These are phyloP conservation scores for Daedaleopsis sinensis DNA, from an alignment of 768 basidiomycete species.

Conservation along the genomic window DNA sequence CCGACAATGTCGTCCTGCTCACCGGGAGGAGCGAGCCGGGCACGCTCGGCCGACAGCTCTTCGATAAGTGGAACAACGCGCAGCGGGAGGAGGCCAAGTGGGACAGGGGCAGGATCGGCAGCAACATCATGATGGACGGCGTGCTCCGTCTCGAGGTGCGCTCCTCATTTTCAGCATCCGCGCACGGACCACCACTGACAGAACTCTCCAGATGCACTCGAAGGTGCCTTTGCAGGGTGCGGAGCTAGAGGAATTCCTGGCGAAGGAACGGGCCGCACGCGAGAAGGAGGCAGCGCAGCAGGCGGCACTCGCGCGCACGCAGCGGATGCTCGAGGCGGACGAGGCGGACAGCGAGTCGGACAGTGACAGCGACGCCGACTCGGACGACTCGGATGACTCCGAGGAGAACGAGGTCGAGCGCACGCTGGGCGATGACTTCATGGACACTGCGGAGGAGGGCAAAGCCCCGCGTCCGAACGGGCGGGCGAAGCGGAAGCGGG, in stretches of 20 bases:
- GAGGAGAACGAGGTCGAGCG: slow-evolving; percentile 65
- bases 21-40: slow-evolving; percentile 80
- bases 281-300: slow-evolving; percentile 88
- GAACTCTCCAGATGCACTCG: slow-evolving; percentile 68
- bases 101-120: slow-evolving; percentile 89
- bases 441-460: slow-evolving; percentile 46
- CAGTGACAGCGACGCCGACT: slow-evolving; percentile 51
- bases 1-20: slow-evolving; percentile 86
- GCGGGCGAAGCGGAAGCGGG: slow-evolving; percentile 44
- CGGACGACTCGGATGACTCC: slow-evolving; percentile 56
- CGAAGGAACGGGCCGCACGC: slow-evolving; percentile 72
- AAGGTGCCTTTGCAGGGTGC: slow-evolving; percentile 89
- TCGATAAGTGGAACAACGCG: slow-evolving; percentile 81
- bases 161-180: background rate
- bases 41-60: slow-evolving; percentile 77
- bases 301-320: slow-evolving; percentile 79
- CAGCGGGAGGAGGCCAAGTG: slow-evolving; percentile 85
- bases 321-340: slow-evolving; percentile 92
- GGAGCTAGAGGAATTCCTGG: slow-evolving; percentile 82
- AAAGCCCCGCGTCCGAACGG: slow-evolving; percentile 21
- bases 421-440: slow-evolving; percentile 52
- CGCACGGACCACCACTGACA: background rate
- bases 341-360: slow-evolving; percentile 85
- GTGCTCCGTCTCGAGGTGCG: slow-evolving; percentile 65
- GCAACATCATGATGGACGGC: slow-evolving; percentile 81